Evolutionary conservation across 1,284 basidiomycete species (phyloP).

Genomic region (Pseudozyma hubeiensis): DNA sequence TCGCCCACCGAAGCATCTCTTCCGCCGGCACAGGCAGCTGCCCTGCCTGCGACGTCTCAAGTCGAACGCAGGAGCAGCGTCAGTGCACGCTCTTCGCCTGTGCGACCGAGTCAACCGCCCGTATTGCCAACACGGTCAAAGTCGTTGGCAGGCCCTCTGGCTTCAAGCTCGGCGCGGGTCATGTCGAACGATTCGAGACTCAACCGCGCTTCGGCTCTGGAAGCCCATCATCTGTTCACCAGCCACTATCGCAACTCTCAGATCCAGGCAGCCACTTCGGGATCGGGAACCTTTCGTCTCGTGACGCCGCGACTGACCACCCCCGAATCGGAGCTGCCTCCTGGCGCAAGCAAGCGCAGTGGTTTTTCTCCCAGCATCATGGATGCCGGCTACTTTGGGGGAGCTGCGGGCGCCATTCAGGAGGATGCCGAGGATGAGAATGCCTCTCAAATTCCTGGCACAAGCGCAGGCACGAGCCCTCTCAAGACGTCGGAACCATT

Average conservation of each 20-base stretch:
- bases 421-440: slow-evolving; percentile 22
- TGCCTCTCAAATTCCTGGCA: background rate
- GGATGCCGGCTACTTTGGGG: slow-evolving; percentile 52
- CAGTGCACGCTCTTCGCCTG: slow-evolving; percentile 26
- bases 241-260: slow-evolving; percentile 35
- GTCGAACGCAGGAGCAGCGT: slow-evolving; percentile 18
- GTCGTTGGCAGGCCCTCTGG: slow-evolving; percentile 22
- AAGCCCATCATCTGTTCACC: slow-evolving; percentile 45
- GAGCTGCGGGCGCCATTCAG: slow-evolving; percentile 19
- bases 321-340: slow-evolving; percentile 47
- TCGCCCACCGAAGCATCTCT: slow-evolving; percentile 13
- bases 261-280: slow-evolving; percentile 61
- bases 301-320: slow-evolving; percentile 58
- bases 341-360: slow-evolving; percentile 21
- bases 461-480: slow-evolving; percentile 6
- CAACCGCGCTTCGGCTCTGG: slow-evolving; percentile 39
- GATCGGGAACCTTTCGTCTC: slow-evolving; percentile 58
- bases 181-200: slow-evolving; percentile 17
- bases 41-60: slow-evolving; percentile 2
- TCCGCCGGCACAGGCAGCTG: background rate
- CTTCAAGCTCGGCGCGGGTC: slow-evolving; percentile 28
- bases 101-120: slow-evolving; percentile 20
- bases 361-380: slow-evolving; percentile 27
- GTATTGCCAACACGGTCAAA: slow-evolving; percentile 32
- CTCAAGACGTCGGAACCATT: slow-evolving; percentile 33